These are phyloP conservation scores for Hypoxylon rubiginosum DNA, from an alignment of 2,329 filamentous ascomycete species.

Conservation along the genomic window DNA sequence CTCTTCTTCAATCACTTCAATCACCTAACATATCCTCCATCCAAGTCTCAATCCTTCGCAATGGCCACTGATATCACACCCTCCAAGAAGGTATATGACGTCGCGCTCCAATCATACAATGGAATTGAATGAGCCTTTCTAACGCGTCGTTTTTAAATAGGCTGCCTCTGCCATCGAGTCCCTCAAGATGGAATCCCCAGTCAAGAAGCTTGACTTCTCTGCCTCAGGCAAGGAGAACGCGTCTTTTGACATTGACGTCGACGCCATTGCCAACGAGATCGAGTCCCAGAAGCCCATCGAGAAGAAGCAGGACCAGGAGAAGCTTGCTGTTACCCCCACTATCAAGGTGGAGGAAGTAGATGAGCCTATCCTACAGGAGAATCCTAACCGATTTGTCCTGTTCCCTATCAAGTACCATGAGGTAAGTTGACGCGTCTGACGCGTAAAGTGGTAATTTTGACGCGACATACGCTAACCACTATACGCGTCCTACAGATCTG, in stretches of 20 bases:
- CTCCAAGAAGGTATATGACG: constrained; percentile 67
- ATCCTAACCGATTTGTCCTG: constrained; percentile 94
- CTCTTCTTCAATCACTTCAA: constrained; percentile 29
- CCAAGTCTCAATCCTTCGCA: constrained; percentile 52
- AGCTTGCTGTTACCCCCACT: constrained; percentile 60
- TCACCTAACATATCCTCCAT: constrained; percentile 38
- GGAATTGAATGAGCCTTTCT: constrained; percentile 27
- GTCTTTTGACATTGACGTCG: constrained; percentile 64
- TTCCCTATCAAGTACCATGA: constrained; percentile 99
- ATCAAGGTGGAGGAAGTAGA: constrained; percentile 79
- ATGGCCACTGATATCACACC: constrained; percentile 82
- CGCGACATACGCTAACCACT: constrained; percentile 56
- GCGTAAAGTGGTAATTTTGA: constrained; percentile 73
- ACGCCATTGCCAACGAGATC: constrained; percentile 67
- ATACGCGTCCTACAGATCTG: constrained; percentile 77
- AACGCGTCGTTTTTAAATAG: constrained; percentile 62
- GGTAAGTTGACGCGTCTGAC: constrained; percentile 78
- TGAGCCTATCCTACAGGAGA: constrained; percentile 95
- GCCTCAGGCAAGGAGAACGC: constrained; percentile 93
- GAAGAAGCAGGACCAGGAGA: constrained; percentile 56
- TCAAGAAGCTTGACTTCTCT: constrained; percentile 88
- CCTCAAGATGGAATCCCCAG: constrained; percentile 92
- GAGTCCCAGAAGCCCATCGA: constrained; percentile 73
- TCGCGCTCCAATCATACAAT: constrained; percentile 45
- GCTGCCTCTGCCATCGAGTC: constrained; percentile 87